Evolutionary conservation across 139 green algal species (phyloP).

Genomic region (Nannochloris sp.): DNA sequence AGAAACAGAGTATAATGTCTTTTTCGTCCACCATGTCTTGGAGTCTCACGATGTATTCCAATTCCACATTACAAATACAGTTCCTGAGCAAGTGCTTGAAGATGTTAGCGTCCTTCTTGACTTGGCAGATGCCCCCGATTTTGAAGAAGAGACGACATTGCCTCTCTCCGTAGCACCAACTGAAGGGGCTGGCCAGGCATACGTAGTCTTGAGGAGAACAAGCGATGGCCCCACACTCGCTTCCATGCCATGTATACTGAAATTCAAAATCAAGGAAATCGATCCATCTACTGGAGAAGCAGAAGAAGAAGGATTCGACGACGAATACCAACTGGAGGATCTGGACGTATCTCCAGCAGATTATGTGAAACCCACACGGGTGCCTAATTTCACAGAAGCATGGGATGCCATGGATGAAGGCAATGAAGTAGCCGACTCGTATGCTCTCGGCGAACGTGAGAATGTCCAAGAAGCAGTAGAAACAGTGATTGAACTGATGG

Average conservation of each 20-base stretch:
- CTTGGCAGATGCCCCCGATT: constrained; percentile 53
- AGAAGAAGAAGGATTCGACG: constrained; percentile 90
- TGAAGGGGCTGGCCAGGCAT: constrained; percentile 65
- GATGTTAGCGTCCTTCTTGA: constrained; percentile 86
- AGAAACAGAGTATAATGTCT: constrained; percentile 86
- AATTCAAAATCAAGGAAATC: constrained; percentile 96
- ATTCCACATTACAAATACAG: constrained; percentile 98
- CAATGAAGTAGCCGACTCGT: constrained; percentile 78
- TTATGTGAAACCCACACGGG: constrained; percentile 64
- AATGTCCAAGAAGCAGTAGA: constrained; percentile 84
- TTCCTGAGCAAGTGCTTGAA: constrained; percentile 87
- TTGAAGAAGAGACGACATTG: constrained; percentile 73
- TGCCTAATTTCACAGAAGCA: constrained; percentile 77
- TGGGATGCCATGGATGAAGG: constrained; percentile 72
- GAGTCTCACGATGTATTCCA: constrained; percentile 78
- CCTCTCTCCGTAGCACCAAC: constrained; percentile 76
- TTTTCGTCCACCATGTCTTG: constrained; percentile 79
- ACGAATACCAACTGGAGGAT: constrained; percentile 98
- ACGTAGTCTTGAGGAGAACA: constrained; percentile 59
- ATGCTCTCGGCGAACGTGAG: constrained; percentile 79
- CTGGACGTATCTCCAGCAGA: constrained; percentile 62
- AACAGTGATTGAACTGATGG: constrained; percentile 77
- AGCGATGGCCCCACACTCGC: constrained; percentile 54
- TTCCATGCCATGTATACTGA: constrained; percentile 55
- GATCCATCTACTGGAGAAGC: constrained; percentile 83